Evolutionary conservation across 139 green algal species (phyloP).

Genomic region (Chlamydomonas asymmetrica): DNA sequence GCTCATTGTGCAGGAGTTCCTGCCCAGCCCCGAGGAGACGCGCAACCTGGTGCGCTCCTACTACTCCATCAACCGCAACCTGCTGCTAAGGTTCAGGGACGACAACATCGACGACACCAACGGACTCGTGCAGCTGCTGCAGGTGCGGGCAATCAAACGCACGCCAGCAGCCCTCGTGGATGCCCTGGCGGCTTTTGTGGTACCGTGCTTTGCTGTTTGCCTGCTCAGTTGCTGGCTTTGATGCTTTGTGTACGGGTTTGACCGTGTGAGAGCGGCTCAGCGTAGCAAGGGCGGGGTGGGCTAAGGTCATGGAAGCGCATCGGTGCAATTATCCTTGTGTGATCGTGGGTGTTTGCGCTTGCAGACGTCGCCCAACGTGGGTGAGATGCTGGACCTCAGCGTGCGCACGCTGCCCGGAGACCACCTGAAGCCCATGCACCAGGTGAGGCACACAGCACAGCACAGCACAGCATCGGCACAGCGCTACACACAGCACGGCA

Average conservation of each 20-base stretch:
- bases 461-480: too few relatives aligned
- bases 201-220: not conserved
- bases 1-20: conserved; percentile 91
- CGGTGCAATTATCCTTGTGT: too few relatives aligned
- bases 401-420: conserved; percentile 78
- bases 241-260: not conserved
- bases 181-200: not conserved
- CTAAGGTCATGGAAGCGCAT: too few relatives aligned
- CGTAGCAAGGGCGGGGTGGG: too few relatives aligned
- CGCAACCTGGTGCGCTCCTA: conserved; percentile 66
- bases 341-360: too few relatives aligned
- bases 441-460: too few relatives aligned
- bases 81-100: conserved; percentile 86
- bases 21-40: conserved; percentile 76
- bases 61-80: conserved; percentile 78
- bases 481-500: not conserved
- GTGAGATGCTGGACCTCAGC: conserved; percentile 68
- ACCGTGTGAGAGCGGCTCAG: too few relatives aligned
- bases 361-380: conserved; percentile 12
- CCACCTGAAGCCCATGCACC: conserved; percentile 82
- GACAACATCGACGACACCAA: conserved; percentile 91
- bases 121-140: conserved; percentile 68
- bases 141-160: conserved; percentile 22
- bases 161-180: not conserved
- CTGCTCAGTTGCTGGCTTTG: not conserved